Base-by-base conservation (phyloP, 2,329 filamentous ascomycete genomes). In the Penicillium sp. region DNA sequence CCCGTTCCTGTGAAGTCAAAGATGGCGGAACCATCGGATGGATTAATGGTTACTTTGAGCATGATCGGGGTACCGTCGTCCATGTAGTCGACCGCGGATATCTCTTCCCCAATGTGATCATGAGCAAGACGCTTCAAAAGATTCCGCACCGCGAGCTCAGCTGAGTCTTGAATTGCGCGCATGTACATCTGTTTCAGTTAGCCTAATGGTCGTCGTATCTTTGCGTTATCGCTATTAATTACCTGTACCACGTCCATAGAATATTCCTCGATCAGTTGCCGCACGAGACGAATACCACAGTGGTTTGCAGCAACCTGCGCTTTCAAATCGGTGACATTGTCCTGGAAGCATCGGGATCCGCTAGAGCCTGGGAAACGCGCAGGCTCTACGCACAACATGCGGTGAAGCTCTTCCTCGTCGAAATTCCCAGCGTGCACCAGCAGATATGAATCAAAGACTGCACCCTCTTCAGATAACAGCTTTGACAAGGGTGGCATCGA, bases 291-390 rank as follows among this genome's bases (percentile, higher is more conserved):
- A 66, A 91, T 91, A 6, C 90, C 90, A 68, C 90, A 90, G 66
- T 91, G 87, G 66, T 93, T 93, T 12, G 89, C 89, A 2, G 90
- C 89, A 3, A 92, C 85, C 68, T 93, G 89, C 0, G 90, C 90
- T 73, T 91, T 91, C 41, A 93, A 78, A 69, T 93, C 90, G 58
- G 89, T 90, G 65, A 93, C 80, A 69, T 93, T 93, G 70, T 94
- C 90, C 8, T 83, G 83, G 0, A 93, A 79, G 67, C 88, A 89
- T 53, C 90, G 81, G 0, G 89, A 91, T 1, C 89, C 89, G 61
- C 83, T 87, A 75, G 89, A 93, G 1, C 87, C 89, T 0, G 86
- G 86, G 60, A 87, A 84, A 64, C 86, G 78, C 0, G 87, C 88
- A 0, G 90, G 89, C 60, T 91, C 88, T 10, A 84, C 77, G 44